Base-by-base conservation (phyloP, 345 rosid genomes). In the Bruguiera gymnorhiza region DNA sequence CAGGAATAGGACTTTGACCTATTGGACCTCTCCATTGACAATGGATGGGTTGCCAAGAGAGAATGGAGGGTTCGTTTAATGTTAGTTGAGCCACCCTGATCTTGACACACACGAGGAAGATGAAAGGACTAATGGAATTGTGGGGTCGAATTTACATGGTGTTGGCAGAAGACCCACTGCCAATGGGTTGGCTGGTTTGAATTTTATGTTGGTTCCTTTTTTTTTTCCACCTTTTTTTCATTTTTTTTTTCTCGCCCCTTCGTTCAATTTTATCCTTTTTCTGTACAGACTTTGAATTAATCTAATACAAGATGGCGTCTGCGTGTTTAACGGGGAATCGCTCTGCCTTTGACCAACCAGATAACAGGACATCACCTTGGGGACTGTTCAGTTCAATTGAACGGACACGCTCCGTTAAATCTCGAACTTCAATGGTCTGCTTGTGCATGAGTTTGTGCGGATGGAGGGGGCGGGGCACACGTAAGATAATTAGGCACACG, bases 21-120 rank as follows among this genome's bases (percentile, higher is more conserved):
- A 78, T 64, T 73, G 83, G 75, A 86, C 27, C 83, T 88, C 53
- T 85, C 95, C 98, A 90, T 92, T 52, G 87, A 72, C 32, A 60
- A 8, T 9, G 21, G 60, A 11, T 9, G 20, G 36, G 26, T 27
- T 71, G 65, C 50, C 37, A 55, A 39, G 10, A 23, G 29, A 55
- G 50, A 68, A 57, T 56, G 63, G 18, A 5, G 23, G 57, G 36
- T 59, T 34, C 61, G 62, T 20, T 55, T 62, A 6, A 11, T 24
- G 39, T 43, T 65, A 34, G 78, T 62, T 66, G 81, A 69, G 37
- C 62, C 55, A n/a, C 16, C 16, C 18, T 32, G 65, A 61, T 65
- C 52, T 13, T 63, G 70, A 70, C 78, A 60, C 36, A 27, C 36
- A 15, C 11, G 5, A 43, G 18, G 24, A 58, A 31, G 50, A 29